Evolutionary conservation across 305 asterid genomes (phyloP), one percentile per base, ranked within the genome.

Genomic region (Fraxinus latifolia): DNA sequence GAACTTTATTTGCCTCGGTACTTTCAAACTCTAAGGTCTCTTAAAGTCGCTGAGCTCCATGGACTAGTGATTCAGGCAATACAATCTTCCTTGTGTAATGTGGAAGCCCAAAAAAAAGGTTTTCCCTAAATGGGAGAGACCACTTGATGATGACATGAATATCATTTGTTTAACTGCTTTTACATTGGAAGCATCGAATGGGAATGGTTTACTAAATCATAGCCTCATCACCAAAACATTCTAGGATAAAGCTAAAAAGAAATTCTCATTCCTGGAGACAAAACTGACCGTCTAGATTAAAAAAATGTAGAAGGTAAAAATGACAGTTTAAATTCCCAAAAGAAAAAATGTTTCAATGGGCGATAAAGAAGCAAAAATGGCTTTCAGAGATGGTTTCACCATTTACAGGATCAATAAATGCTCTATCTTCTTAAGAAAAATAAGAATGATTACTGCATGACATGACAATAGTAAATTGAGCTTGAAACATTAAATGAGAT

Each of bases 401-500:
- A 80, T 77, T 77, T 75, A 21, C 1, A 36, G 27, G 32, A 80
- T 23, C 27, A 62, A 60, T 62, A 80, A 8, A 36, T 9, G 19
- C 14, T 21, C 50, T 37, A 31, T 50, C 7, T 33, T 39, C 31
- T n/a, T 31, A 77, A 55, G 73, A 27, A 79, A 37, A 58, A 68
- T 75, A 47, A 76, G 71, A 42, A 21, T 4, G 74, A 27, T 53
- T 9, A 34, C 27, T 19, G 29, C 29, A 27, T 27, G 37, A 58
- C 31, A 34, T 65, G 25, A 80, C 3, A 60, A 33, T 6, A 77
- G 75, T 50, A 72, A 67, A 11, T 27, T 37, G 53, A 81, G 27
- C 55, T 31, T 6, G 72, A 72, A 86, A 17, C 82, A 68, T 37
- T 12, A 47, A 77, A 79, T 36, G 77, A 74, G 74, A 83, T 3